phyloP scores from a whole-genome alignment of 352 stramenopile species.

The Hyaloperonospora arabidopsidis region DNA sequence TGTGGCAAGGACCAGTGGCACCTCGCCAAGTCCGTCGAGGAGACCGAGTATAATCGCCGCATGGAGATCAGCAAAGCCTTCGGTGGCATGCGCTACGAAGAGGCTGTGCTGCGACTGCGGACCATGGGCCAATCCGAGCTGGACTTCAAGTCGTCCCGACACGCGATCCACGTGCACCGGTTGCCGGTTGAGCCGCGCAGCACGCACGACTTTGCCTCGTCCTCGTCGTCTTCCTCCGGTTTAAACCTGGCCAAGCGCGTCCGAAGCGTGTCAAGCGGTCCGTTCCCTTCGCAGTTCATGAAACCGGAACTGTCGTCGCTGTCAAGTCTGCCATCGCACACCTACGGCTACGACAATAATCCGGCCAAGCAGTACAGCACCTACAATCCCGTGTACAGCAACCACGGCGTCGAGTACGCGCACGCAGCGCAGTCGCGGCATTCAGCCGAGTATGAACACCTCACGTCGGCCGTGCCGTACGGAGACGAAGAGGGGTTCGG shows the following conservation, averaged over 20 bases:
- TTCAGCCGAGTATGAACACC: constrained; percentile 42
- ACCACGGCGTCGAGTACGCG: constrained; percentile 26
- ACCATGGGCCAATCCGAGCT: constrained; percentile 51
- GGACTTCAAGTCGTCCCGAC: constrained; percentile 41
- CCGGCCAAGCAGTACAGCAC: constrained; percentile 21
- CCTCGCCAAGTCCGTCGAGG: constrained; percentile 71
- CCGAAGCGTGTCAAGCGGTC: constrained; percentile 24
- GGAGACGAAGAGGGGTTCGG: constrained; percentile 61
- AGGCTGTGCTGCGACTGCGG: constrained; percentile 55
- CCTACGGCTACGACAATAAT: constrained; percentile 30
- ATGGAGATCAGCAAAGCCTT: constrained; percentile 81
- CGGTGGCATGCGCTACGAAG: constrained; percentile 76
- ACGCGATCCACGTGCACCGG: constrained; percentile 29
- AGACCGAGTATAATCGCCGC: constrained; percentile 75
- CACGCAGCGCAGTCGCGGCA: constrained; percentile 17
- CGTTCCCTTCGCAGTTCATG: constrained; percentile 22
- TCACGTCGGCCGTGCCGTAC: constrained; percentile 39
- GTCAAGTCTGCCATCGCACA: constrained; percentile 15
- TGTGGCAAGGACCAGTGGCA: constrained; percentile 81
- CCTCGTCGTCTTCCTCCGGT: constrained; percentile 7
- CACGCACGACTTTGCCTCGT: constrained; percentile 11
- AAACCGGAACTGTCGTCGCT: constrained; percentile 27
- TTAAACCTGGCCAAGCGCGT: constrained; percentile 22
- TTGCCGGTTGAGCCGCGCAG: constrained; percentile 19
- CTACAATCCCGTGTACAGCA: constrained; percentile 24